Evolutionary conservation across 495 filamentous ascomycete species (phyloP), one percentile per base, ranked within the genome.

Genomic region (Aspergillus ellipticus): DNA sequence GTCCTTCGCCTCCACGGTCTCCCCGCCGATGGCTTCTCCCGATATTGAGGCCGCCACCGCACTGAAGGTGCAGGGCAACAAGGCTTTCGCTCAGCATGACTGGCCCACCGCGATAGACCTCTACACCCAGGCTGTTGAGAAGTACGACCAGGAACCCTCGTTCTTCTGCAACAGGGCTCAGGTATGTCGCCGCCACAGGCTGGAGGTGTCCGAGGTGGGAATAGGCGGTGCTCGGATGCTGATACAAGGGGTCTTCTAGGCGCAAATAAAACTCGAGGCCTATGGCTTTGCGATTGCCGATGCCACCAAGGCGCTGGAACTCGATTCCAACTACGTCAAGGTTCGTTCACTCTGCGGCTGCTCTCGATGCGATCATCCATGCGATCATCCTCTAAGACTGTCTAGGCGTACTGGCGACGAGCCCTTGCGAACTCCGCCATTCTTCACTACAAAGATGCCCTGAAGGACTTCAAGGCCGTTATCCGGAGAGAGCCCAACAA

Each of bases 161-260:
- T 97, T 90, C 74, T 97, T 87, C 78, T 88, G 89, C 63, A 99
- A 99, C 74, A 75, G 94, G 63, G 93, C 95, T 35, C 92, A 96
- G 81, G 92, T 96, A 69, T 54, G 81, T 74, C 21, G 45, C 22
- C 11, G 13, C 11, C 9, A 2, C 46, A 42, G 53, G 39, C 26
- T 51, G 29, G 50, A 56, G 51, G 42, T 16, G 17, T 7, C 33
- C 26, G 26, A 0, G 22, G n/a, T 10, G 6, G 6, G 39, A 9
- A 22, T 26, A 22, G 24, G 4, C 9, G 20, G 45, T 43, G 21
- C 35, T 13, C 15, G 39, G 17, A 43, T 59, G 45, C 64, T 71
- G 45, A 70, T 49, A 19, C n/a, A 28, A 22, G n/a, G 42, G 21
- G 47, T 20, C 53, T 15, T 51, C 11, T 68, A 96, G 90, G 88